Percentiles rank a stretch among this genome's conserved stretches.
These are phyloP conservation scores for Mycena epipterygia DNA, from an alignment of 768 basidiomycete species.

Conservation along the genomic window DNA sequence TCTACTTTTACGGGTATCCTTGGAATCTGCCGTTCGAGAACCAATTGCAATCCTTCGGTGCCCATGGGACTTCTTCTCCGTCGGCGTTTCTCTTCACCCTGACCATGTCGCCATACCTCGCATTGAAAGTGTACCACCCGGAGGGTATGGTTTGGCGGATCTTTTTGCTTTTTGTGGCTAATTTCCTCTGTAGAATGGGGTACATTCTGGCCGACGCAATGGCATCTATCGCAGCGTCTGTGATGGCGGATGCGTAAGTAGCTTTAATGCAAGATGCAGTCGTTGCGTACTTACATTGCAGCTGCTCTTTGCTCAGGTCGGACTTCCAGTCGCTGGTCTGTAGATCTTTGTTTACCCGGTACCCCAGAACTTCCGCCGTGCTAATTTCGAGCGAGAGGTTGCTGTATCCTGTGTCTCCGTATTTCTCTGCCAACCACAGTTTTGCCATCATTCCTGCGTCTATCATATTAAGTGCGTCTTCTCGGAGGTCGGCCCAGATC, in stretches of 20 bases:
- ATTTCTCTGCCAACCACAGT: not conserved
- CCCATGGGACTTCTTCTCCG: no score
- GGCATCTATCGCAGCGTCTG: not conserved
- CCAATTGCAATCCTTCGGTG: no score
- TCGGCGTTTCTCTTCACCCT: no score
- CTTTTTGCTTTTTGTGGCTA: no score
- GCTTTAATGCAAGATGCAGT: not conserved
- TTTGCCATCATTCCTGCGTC: not conserved
- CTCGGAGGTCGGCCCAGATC: not conserved
- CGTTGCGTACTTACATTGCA: not conserved
- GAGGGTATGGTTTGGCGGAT: no score
- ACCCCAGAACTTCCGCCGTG: not conserved
- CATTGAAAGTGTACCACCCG: no score
- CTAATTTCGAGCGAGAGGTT: not conserved
- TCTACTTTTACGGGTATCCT: no score
- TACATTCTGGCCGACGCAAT: not conserved
- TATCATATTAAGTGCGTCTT: not conserved
- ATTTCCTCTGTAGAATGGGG: no score
- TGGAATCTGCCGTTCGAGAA: no score
- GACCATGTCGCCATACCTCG: no score
- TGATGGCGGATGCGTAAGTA: not conserved
- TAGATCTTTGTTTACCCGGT: not conserved
- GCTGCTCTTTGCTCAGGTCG: not conserved
- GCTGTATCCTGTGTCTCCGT: not conserved
- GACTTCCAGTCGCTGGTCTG: not conserved